Evolutionary conservation across 202 grass and related monocot species (phyloP), one percentile per base, ranked within the genome.

Genomic region (Digitaria exilis): DNA sequence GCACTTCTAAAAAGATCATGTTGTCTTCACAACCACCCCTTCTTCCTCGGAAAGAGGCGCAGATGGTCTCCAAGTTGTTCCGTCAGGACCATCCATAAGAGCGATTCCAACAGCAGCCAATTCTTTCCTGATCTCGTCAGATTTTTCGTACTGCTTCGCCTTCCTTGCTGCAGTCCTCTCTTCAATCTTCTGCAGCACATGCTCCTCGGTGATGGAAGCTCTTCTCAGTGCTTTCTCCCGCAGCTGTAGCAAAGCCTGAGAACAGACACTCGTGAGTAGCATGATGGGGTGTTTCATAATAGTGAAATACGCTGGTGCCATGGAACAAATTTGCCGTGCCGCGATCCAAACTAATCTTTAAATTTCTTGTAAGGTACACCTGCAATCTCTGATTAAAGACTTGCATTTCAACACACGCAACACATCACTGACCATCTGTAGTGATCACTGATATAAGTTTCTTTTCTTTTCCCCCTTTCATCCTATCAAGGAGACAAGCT

Each of bases 111-210:
- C 41, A 6, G 84, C 80, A 24, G 89, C 87, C 74, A 98, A 62
- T 74, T 95, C 92, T 76, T 65, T 93, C 67, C 96, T 43, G 41
- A 98, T 95, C 58, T 98, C 91, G 32, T 98, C 96, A 0, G 96
- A 98, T 80, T 82, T 85, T 69, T 77, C 84, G 15, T 88, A 98
- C 69, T 92, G 74, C 75, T 98, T 92, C 2, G 61, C 89, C 84
- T 94, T 92, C 76, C 92, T 92, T 73, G 96, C 96, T 0, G 65
- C 42, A n/a, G 61, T 92, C 69, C 96, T 90, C 80, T 98, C 93
- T 62, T 98, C 85, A 7, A 98, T 96, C 73, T 93, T 98, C 64
- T 77, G 85, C 65, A 94, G 10, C 16, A 98, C 88, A 24, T 87
- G 74, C 5, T 88, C 84, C 85, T 98, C 87, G 1, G 92, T 90